Evolutionary conservation across 225 moss, liverwort and hornwort genomes (phyloP).

Genomic region (Sphagnum contortum): DNA sequence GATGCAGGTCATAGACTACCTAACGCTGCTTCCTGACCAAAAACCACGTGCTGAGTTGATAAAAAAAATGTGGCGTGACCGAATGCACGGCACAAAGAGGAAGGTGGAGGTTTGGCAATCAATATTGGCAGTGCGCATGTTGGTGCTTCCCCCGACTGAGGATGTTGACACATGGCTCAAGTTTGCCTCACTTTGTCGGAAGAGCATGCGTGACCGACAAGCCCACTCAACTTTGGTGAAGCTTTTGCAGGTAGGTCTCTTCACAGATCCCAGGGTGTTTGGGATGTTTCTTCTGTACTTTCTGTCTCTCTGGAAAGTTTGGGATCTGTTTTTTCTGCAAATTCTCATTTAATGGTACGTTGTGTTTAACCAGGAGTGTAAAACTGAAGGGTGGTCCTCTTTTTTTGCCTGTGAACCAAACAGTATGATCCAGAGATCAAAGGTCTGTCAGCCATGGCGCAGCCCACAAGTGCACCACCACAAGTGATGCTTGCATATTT

Average conservation of each 20-base stretch:
- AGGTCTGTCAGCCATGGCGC: constrained; percentile 18
- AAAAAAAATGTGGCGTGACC: constrained; percentile 90
- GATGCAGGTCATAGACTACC: constrained; percentile 84
- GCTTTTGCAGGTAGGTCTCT: constrained; percentile 58
- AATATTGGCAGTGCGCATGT: constrained; percentile 77
- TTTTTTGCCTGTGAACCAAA: no score
- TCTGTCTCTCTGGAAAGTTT: neutral
- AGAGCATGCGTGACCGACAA: constrained; percentile 78
- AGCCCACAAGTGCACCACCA: constrained; percentile 37
- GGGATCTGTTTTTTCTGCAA: neutral
- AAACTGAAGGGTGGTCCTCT: no score
- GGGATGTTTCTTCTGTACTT: neutral
- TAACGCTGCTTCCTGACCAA: constrained; percentile 13
- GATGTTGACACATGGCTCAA: constrained; percentile 96
- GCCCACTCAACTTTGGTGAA: constrained; percentile 76
- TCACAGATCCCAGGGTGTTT: neutral
- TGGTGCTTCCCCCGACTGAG: constrained; percentile 70
- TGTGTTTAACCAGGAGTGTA: no score
- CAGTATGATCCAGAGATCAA: constrained; percentile 76
- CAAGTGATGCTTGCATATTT: constrained; percentile 84
- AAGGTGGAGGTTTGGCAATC: constrained; percentile 99
- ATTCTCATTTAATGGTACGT: neutral
- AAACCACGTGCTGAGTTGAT: constrained; percentile 66
- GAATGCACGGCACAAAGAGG: constrained; percentile 88
- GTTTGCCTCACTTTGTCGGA: constrained; percentile 96